A percentile compares a stretch with the other conserved stretches of the same genome.
Conservation (phyloP, 1,284 basidiomycete genomes). For the Leccinum subrobustum region DNA sequence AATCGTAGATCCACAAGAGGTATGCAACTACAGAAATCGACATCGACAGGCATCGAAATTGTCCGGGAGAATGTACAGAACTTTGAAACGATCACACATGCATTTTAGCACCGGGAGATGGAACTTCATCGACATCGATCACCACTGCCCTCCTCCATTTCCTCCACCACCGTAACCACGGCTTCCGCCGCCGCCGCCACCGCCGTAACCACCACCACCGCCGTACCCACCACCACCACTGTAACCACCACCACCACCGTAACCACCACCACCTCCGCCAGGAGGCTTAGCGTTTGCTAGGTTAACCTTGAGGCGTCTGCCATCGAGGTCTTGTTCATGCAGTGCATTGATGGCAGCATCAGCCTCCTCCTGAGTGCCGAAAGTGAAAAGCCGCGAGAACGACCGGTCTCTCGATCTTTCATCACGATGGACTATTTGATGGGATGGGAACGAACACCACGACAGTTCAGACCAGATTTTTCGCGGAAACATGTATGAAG, state of each 20-base stretch:
- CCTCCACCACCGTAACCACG: slow-evolving; percentile 4
- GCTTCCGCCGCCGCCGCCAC: too few species aligned
- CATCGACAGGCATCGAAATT: slow-evolving; percentile 10
- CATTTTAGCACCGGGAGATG: slow-evolving; percentile 9
- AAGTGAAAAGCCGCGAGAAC: slow-evolving; percentile 95
- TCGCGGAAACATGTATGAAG: slow-evolving; percentile 27
- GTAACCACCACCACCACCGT: slow-evolving; percentile 6
- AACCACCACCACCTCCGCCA: slow-evolving; percentile 10
- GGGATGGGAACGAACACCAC: slow-evolving; percentile 9
- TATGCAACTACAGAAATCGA: slow-evolving; percentile 11
- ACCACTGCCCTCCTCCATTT: slow-evolving; percentile 19
- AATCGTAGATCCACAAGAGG: slow-evolving; percentile 2
- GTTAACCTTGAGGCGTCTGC: slow-evolving; percentile 90
- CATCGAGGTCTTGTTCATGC: slow-evolving; percentile 93
- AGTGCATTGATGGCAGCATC: slow-evolving; percentile 72
- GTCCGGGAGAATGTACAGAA: slow-evolving; percentile 5
- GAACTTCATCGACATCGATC: neutral
- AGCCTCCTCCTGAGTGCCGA: slow-evolving; percentile 57
- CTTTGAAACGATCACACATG: slow-evolving; percentile 12
- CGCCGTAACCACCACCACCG: neutral
- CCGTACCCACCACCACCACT: slow-evolving; percentile 4
- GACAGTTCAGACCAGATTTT: slow-evolving; percentile 12
- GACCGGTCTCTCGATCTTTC: slow-evolving; percentile 95
- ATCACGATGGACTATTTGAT: slow-evolving; percentile 82
- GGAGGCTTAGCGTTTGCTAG: slow-evolving; percentile 81